Base-by-base conservation (phyloP, 805 yeast genomes). In the Barnettozyma siamensis region DNA sequence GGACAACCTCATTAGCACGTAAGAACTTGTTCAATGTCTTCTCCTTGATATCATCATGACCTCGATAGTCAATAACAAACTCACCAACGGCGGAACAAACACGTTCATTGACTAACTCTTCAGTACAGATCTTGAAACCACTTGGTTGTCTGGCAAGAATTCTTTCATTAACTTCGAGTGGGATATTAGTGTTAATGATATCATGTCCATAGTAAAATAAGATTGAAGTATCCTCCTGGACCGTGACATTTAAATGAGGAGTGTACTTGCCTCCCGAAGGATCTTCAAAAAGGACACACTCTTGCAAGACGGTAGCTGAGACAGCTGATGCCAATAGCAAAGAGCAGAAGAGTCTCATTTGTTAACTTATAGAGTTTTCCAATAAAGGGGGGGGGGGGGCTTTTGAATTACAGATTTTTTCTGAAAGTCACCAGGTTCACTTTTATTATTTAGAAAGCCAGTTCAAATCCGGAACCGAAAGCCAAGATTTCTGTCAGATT, bases 221-320 rank as follows among this genome's bases (percentile, higher is more conserved):
- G n/a, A 40, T 7, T n/a, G 23, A 21, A 6, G 31, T 24, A 11
- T 36, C 39, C 16, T 23, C 15, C 12, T 20, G 10, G 5, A 27
- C 24, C 4, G 39, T 21, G 20, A 36, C 19, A 17, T 36, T 30
- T 2, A 40, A 7, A 78, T 53, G 30, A 16, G 33, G 33, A 3
- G 16, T 20, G 13, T 20, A 27, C 15, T 38, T 29, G 7, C 18
- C 29, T 24, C 17, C 83, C 78, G 53, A 8, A 21, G 39, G 26
- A n/a, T 36, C 20, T 19, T 36, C 39, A 30, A 36, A 36, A 10
- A 24, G 33, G 15, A 36, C 10, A 17, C 39, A 36, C 15, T 36
- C 23, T 15, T 30, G 34, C 2, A 19, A 21, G 16, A 30, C 29
- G 16, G 39, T 32, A 13, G 38, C 38, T 6, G 24, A 21, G 9